Evolutionary conservation across 805 yeast genomes (phyloP).

Genomic region (Sugiyamaella chiloensis): DNA sequence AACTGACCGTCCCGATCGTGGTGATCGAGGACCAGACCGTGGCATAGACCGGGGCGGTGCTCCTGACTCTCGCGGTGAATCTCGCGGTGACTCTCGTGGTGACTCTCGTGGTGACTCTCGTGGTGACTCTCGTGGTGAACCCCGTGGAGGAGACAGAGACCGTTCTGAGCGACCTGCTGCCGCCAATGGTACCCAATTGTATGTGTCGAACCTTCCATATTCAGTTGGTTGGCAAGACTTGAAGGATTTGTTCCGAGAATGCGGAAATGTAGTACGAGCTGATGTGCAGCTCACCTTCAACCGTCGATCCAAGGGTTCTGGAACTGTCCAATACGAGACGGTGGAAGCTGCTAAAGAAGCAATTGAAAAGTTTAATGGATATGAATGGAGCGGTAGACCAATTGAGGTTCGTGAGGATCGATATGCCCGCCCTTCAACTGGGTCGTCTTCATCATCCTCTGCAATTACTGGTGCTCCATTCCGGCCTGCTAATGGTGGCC

Average conservation of each 20-base stretch:
- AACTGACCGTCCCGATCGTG: too few species aligned
- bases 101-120: constrained; percentile 15
- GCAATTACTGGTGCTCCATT: constrained; percentile 10
- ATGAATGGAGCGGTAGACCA: constrained; percentile 68
- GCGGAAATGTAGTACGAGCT: constrained; percentile 78
- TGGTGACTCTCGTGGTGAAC: constrained; percentile 19
- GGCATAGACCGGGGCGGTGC: too few species aligned
- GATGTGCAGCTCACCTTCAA: constrained; percentile 63
- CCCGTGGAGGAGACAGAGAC: constrained; percentile 18
- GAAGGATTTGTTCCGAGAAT: constrained; percentile 75
- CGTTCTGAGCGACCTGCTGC: constrained; percentile 21
- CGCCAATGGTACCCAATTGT: constrained; percentile 50
- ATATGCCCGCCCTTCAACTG: constrained; percentile 26
- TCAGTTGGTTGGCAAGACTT: constrained; percentile 79
- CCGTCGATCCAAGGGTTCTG: constrained; percentile 84
- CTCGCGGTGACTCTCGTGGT: constrained; percentile 19
- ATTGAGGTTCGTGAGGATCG: constrained; percentile 79
- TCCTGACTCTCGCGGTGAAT: background rate
- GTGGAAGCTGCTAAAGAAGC: constrained; percentile 71
- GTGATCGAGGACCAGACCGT: background rate
- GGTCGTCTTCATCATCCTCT: constrained; percentile 2
- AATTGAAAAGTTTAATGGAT: constrained; percentile 63
- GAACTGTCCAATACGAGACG: constrained; percentile 68
- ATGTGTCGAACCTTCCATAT: constrained; percentile 80
- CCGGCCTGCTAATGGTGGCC: too few species aligned